A percentile compares a stretch with the other conserved stretches of the same genome.
These are phyloP conservation scores for Ganoderma sinense DNA, from an alignment of 1,284 basidiomycete genomes.

Conservation along the genomic window DNA sequence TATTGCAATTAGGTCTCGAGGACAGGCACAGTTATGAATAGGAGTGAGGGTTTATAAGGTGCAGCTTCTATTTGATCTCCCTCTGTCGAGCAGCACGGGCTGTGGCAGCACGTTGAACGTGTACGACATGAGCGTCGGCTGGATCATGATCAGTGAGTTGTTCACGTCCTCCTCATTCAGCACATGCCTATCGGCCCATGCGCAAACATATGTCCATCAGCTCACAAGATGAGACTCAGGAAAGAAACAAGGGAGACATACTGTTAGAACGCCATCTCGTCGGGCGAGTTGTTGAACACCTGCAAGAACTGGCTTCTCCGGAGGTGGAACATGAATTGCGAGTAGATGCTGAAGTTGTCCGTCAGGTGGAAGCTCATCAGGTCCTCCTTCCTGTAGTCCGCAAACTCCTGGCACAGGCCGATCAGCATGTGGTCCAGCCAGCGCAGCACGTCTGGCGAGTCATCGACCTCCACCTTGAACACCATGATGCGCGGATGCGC, in stretches of 20 bases:
- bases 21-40: too few species aligned
- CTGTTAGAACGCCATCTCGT: conserved; percentile 99
- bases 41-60: too few species aligned
- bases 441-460: conserved; percentile 94
- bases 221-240: not conserved
- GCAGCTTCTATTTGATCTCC: too few species aligned
- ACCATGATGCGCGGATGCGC: conserved; percentile 97
- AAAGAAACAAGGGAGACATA: conserved; percentile 43
- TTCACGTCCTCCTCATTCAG: conserved; percentile 99
- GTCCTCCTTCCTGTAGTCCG: conserved; percentile 98
- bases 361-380: conserved; percentile 92
- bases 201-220: conserved; percentile 17
- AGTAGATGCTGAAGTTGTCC: conserved; percentile 99
- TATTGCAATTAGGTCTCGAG: too few species aligned
- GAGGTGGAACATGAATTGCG: conserved; percentile 99
- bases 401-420: conserved; percentile 98
- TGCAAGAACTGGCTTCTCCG: conserved; percentile 98
- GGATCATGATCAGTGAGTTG: conserved; percentile 99
- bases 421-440: conserved; percentile 99
- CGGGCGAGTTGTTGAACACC: conserved; percentile 99
- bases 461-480: conserved; percentile 99
- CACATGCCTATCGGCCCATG: conserved; percentile 86
- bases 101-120: conserved; percentile 91
- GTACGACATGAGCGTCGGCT: conserved; percentile 99
- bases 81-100: conserved; percentile 97